Evolutionary conservation across 2,329 filamentous ascomycete species (phyloP).

Genomic region (Davidsoniella australis): DNA sequence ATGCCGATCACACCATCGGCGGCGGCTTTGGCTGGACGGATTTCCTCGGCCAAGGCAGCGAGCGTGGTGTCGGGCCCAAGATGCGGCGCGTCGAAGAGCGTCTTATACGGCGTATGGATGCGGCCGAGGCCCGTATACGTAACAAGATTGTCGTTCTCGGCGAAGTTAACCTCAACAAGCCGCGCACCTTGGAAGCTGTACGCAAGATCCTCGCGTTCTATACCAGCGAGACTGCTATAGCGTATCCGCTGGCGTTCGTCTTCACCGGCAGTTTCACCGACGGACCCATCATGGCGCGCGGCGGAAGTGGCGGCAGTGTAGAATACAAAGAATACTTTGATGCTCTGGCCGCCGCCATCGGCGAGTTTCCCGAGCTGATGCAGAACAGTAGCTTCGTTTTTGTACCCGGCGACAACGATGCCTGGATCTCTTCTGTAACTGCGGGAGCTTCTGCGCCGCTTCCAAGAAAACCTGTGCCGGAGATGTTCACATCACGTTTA

Average conservation of each 20-base stretch:
- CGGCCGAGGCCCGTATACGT: slow-evolving; percentile 22
- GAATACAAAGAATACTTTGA: slow-evolving; percentile 97
- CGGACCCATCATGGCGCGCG: slow-evolving; percentile 47
- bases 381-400: slow-evolving; percentile 74
- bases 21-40: slow-evolving; percentile 95
- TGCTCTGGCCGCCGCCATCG: slow-evolving; percentile 60
- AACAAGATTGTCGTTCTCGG: slow-evolving; percentile 58
- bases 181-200: slow-evolving; percentile 64
- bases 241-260: slow-evolving; percentile 62
- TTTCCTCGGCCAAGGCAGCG: slow-evolving; percentile 80
- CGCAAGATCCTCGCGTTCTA: slow-evolving; percentile 64
- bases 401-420: slow-evolving; percentile 90
- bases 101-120: slow-evolving; percentile 32
- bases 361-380: slow-evolving; percentile 69
- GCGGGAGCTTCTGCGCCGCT: slow-evolving; percentile 55
- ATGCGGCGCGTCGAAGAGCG: slow-evolving; percentile 69
- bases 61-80: slow-evolving; percentile 61
- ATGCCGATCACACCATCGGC: slow-evolving; percentile 44
- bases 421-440: slow-evolving; percentile 80
- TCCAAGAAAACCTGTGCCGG: slow-evolving; percentile 58
- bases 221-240: slow-evolving; percentile 42
- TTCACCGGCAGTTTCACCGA: slow-evolving; percentile 71
- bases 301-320: slow-evolving; percentile 57
- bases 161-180: slow-evolving; percentile 73
- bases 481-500: slow-evolving; percentile 78